These are phyloP conservation scores for Xylariaceae sp. DNA, from an alignment of 2,329 filamentous ascomycete genomes.

Conservation along the genomic window DNA sequence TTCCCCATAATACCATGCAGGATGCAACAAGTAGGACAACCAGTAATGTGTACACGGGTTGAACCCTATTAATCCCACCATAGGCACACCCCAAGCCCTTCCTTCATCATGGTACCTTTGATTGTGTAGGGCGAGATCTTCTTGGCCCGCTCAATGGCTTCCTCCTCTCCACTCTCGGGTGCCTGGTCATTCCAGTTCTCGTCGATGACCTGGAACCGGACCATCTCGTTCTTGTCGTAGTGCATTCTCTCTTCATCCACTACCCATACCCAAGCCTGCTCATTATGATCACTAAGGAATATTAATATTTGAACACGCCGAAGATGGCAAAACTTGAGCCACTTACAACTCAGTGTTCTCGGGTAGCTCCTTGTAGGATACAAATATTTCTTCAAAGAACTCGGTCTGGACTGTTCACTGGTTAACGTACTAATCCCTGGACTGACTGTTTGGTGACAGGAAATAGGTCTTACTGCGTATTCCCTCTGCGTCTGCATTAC, in stretches of 20 bases:
- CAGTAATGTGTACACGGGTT: background rate
- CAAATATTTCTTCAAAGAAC: slow-evolving; percentile 92
- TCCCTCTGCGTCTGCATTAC: slow-evolving; percentile 72
- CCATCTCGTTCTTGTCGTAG: slow-evolving; percentile 89
- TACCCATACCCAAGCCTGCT: slow-evolving; percentile 86
- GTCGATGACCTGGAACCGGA: slow-evolving; percentile 82
- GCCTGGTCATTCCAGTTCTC: slow-evolving; percentile 94
- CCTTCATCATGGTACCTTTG: slow-evolving; percentile 67
- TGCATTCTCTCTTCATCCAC: slow-evolving; percentile 77
- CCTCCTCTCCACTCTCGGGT: slow-evolving; percentile 70
- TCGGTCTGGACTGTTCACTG: slow-evolving; percentile 73
- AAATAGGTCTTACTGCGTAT: slow-evolving; percentile 65
- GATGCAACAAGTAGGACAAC: slow-evolving; percentile 24
- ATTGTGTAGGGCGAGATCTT: slow-evolving; percentile 73
- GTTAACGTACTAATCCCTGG: background rate
- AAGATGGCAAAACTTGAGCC: background rate
- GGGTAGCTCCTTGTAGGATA: slow-evolving; percentile 76
- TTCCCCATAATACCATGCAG: background rate
- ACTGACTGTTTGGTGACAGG: background rate
- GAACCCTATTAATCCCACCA: slow-evolving; percentile 62
- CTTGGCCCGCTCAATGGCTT: slow-evolving; percentile 61
- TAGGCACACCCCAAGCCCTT: slow-evolving; percentile 66
- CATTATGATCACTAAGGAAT: slow-evolving; percentile 67
- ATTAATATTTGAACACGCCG: slow-evolving; percentile 38
- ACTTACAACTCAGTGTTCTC: slow-evolving; percentile 78